Evolutionary conservation across 495 filamentous ascomycete species (phyloP).

Genomic region (Podospora comata): DNA sequence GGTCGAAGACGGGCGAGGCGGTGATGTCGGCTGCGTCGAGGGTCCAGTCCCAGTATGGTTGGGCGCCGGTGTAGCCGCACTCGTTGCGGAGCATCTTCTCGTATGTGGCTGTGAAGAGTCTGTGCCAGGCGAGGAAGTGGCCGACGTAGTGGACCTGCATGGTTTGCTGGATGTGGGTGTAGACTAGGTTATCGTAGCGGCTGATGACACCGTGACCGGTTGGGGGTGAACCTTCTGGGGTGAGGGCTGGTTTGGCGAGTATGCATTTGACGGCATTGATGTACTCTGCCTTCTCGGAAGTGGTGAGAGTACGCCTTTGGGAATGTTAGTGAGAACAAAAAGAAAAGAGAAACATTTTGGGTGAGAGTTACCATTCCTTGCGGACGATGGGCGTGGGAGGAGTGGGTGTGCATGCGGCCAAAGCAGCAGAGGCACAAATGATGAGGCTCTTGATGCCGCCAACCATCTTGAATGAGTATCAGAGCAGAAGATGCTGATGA

Average conservation of each 20-base stretch:
- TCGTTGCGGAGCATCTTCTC: conserved; percentile 37
- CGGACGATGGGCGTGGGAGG: conserved; percentile 6
- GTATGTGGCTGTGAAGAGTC: conserved; percentile 38
- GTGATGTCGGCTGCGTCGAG: conserved; percentile 34
- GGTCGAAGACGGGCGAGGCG: conserved; percentile 37
- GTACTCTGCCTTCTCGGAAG: conserved; percentile 17
- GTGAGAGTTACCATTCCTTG: conserved; percentile 20
- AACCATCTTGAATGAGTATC: neutral
- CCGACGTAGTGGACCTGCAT: conserved; percentile 37
- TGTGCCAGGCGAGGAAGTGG: conserved; percentile 44
- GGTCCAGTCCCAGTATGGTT: conserved; percentile 46
- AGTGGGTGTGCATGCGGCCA: neutral
- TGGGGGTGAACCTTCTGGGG: conserved; percentile 12
- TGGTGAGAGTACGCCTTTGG: conserved; percentile 23
- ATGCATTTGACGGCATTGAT: conserved; percentile 26
- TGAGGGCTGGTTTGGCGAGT: conserved; percentile 21
- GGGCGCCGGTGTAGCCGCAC: conserved; percentile 38
- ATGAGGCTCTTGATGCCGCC: neutral
- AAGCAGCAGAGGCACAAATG: neutral
- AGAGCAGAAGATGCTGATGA: neutral
- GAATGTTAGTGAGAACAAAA: neutral
- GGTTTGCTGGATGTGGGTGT: conserved; percentile 41
- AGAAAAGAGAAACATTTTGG: neutral
- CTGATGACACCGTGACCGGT: conserved; percentile 21
- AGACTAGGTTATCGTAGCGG: conserved; percentile 41